Percentiles rank a stretch among this genome's conserved stretches.
Conservation (phyloP, 108 stramenopile species). For the Pseudonitzschia multistriata region DNA sequence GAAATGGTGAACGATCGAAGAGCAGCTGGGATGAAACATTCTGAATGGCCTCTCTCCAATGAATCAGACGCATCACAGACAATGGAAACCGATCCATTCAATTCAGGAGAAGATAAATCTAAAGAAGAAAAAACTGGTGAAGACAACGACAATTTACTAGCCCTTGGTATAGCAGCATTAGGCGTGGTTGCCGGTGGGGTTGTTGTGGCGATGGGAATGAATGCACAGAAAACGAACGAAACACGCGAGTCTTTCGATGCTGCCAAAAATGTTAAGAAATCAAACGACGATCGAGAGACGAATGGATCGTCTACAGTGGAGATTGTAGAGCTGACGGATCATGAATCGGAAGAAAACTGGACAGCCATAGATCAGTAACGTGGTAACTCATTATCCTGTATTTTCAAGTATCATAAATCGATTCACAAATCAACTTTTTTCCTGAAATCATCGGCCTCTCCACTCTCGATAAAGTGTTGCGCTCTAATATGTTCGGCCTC, state of each 20-base stretch:
- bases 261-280: background rate
- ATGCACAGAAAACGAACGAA: background rate
- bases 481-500: constrained; percentile 59
- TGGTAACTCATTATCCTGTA: background rate
- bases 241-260: background rate
- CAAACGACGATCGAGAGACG: background rate
- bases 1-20: too few species aligned
- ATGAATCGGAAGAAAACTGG: constrained; percentile 30
- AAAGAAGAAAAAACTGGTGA: background rate
- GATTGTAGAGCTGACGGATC: constrained; percentile 29
- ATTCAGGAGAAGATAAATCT: background rate
- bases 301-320: constrained; percentile 17
- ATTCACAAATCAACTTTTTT: constrained; percentile 65
- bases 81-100: background rate
- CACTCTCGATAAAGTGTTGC: constrained; percentile 56
- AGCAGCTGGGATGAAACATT: background rate
- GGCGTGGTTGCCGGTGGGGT: constrained; percentile 26
- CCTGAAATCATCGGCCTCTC: constrained; percentile 61
- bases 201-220: constrained; percentile 5
- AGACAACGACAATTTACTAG: constrained; percentile 10
- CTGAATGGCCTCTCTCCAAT: background rate
- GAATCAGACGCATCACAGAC: background rate
- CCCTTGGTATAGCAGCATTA: constrained; percentile 25
- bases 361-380: constrained; percentile 19
- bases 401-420: background rate